Evolutionary conservation across 345 rosid genomes (phyloP), one percentile per base, ranked within the genome.

Genomic region (Turritis glabra): DNA sequence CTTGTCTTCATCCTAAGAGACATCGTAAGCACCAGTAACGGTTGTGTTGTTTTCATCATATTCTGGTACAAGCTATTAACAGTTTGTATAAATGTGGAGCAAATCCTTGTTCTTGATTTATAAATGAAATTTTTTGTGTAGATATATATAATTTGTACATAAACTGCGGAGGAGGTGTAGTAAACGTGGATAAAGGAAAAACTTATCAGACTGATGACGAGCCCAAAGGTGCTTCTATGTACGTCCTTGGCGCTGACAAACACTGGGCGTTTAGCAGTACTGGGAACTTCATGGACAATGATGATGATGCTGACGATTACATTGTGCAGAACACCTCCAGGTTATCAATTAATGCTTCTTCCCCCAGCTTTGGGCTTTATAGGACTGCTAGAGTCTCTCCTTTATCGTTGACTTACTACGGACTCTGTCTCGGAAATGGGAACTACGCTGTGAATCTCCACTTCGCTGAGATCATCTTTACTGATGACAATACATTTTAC

Each of bases 191-290:
- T 25, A 14, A 76, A 52, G 80, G 68, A 37, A 75, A 32, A 8
- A 72, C 51, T 73, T 91, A 88, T 27, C 86, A 87, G 59, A 82
- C 84, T 67, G 97, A 93, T 79, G 14, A 19, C 18, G 89, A 84
- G 37, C 32, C 74, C n/a, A 84, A 84, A 80, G 97, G 98, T 33
- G 90, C 97, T 76, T 88, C 98, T 10, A 84, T 80, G 88, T 88
- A 69, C 73, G 18, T 2, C 27, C 6, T 0, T 26, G 69, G 74
- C 72, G 8, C 12, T 22, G 71, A 80, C 54, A 81, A 80, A 57
- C 76, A 82, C 55, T 91, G 97, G 97, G 96, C 88, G 74, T 80
- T 84, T 37, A 93, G 98, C 83, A 93, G 92, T 84, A 93, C 91
- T 0, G 97, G 98, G 55, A 85, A 88, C 85, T 93, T 89, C 86